phyloP scores from a whole-genome alignment of 331 rosid species.

The Cydonia oblonga region DNA sequence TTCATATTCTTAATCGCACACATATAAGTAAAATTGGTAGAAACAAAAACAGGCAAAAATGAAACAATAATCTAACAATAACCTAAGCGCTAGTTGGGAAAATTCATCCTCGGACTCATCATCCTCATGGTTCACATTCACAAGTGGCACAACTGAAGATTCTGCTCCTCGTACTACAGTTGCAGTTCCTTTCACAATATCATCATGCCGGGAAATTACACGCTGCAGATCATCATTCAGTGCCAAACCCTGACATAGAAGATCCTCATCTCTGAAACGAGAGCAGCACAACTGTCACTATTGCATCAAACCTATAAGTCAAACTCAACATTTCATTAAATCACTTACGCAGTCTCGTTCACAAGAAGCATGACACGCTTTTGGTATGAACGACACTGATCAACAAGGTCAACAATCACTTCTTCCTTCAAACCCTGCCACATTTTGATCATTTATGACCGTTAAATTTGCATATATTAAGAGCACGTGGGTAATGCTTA shows the following conservation, averaged over 20 bases:
- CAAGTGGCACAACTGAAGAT: conserved; percentile 47
- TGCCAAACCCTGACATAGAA: conserved; percentile 54
- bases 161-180: conserved; percentile 39
- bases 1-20: background rate
- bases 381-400: conserved; percentile 85
- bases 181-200: conserved; percentile 41
- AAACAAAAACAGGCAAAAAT: background rate
- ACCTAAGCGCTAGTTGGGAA: conserved; percentile 77
- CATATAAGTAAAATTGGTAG: background rate
- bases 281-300: conserved; percentile 7
- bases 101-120: conserved; percentile 80
- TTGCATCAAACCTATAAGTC: background rate
- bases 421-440: conserved; percentile 85
- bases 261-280: conserved; percentile 64
- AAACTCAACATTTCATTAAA: background rate
- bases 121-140: conserved; percentile 72
- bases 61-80: background rate
- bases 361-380: conserved; percentile 82
- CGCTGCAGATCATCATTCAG: conserved; percentile 84
- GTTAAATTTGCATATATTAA: background rate
- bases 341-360: conserved; percentile 58
- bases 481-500: background rate
- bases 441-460: background rate
- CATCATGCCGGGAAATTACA: conserved; percentile 57
- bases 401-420: conserved; percentile 85